A percentile compares a stretch with the other conserved stretches of the same genome.
Evolutionary conservation across 768 basidiomycete genomes (phyloP).

Genomic region (Tylopilus plumbeoviolaceoides): DNA sequence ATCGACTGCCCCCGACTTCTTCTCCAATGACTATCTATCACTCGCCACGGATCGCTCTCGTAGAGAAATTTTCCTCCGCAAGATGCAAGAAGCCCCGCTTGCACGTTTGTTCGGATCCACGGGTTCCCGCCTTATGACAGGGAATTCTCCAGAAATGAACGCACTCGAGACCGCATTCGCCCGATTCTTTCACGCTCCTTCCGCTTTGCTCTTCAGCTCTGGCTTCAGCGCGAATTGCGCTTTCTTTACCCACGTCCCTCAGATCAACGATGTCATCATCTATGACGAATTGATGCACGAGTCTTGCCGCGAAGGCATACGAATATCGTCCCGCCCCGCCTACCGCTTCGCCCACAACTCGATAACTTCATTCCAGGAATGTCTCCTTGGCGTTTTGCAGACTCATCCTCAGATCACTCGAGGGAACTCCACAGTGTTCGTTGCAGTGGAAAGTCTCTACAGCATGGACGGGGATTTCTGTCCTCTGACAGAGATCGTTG

Average conservation of each 20-base stretch:
- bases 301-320: constrained; percentile 50
- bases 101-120: constrained; percentile 41
- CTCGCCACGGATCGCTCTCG: constrained; percentile 34
- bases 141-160: constrained; percentile 27
- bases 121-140: constrained; percentile 46
- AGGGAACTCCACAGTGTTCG: constrained; percentile 37
- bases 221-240: constrained; percentile 54
- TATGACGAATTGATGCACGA: constrained; percentile 53
- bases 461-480: constrained; percentile 60
- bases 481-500: constrained; percentile 41
- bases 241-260: constrained; percentile 45
- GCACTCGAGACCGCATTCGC: constrained; percentile 12
- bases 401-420: constrained; percentile 18
- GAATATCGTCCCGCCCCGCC: constrained; percentile 29
- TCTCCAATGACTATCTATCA: constrained; percentile 52
- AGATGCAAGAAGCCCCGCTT: constrained; percentile 16
- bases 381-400: constrained; percentile 25
- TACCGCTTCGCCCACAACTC: constrained; percentile 47
- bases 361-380: constrained; percentile 27
- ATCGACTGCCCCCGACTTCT: constrained; percentile 32
- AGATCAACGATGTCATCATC: constrained; percentile 44
- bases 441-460: constrained; percentile 53
- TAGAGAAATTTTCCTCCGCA: constrained; percentile 31
- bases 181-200: constrained; percentile 25
- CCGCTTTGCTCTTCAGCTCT: constrained; percentile 49